Percentiles rank a stretch among this genome's conserved stretches.
phyloP scores from a whole-genome alignment of 768 basidiomycete species.

The Filobasidium floriforme region DNA sequence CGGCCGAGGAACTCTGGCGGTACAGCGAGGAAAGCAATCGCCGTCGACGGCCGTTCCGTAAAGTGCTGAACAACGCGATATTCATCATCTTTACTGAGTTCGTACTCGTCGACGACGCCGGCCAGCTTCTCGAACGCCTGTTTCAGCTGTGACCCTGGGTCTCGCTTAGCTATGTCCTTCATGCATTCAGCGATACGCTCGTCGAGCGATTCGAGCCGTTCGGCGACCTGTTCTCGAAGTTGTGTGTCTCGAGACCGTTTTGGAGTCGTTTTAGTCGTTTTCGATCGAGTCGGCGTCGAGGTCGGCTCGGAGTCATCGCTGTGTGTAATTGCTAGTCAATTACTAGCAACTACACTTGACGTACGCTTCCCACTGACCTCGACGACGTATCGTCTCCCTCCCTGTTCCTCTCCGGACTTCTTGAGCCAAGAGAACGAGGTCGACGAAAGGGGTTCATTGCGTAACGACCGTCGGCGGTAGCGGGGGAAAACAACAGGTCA shows the following conservation, averaged over 20 bases:
- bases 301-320: neutral
- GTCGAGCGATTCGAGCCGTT: neutral
- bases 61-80: neutral
- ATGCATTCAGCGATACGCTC: neutral
- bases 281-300: too few relatives aligned
- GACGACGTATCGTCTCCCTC: neutral
- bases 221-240: neutral
- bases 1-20: neutral
- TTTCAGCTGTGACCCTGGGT: neutral
- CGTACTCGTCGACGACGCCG: neutral
- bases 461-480: neutral
- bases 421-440: neutral
- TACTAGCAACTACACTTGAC: neutral
- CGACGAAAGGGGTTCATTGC: neutral
- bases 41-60: neutral
- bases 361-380: neutral
- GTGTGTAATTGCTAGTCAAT: neutral
- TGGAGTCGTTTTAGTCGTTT: neutral
- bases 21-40: neutral
- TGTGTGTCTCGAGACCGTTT: neutral
- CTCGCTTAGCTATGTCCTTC: neutral
- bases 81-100: neutral
- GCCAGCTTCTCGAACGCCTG: neutral
- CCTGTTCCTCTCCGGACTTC: neutral
- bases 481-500: neutral